Evolutionary conservation across 2,329 filamentous ascomycete species (phyloP), one percentile per base, ranked within the genome.

Genomic region (Lecanicillium sp.): DNA sequence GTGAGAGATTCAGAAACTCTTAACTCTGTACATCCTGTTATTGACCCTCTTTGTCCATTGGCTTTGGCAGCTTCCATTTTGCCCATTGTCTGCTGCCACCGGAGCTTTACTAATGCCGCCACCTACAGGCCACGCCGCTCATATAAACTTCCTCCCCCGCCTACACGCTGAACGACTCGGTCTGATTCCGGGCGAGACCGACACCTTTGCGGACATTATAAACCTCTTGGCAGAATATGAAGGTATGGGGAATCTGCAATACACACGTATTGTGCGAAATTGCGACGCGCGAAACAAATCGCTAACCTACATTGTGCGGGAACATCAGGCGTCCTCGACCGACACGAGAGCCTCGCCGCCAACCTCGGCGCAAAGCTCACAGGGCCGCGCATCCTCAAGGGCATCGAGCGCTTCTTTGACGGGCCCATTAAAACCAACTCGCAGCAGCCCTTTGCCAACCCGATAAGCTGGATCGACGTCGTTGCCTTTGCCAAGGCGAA

Each of bases 341-440:
- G 86, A 40, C 85, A 90, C 58, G 87, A 95, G 63, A 90, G 84
- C 58, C 77, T 94, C 51, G 88, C 87, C 33, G 82, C 84, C 42
- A 90, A 87, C 52, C 71, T 95, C 18, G 87, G 87, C 50, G 87
- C 86, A 40, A 84, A 87, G 49, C 81, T 89, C 14, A 77, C 88
- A 1, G 87, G 84, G 0, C 86, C 87, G 17, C 86, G 89, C 37
- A 65, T 94, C 45, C 77, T 94, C 51, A 88, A 88, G 61, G 82
- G 86, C 30, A 87, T 94, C 57, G 87, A 94, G 58, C 77, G 84
- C 38, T 72, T 90, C 40, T 94, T 95, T 53, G 87, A 94, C 47
- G 84, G 84, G 0, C 79, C 84, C 17, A 87, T 89, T 44, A 79
- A 56, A 39, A 68, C 61, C 9, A 65, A 49, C 38, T 64, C 56